Conservation (phyloP, 2,329 filamentous ascomycete species). For the Bipolaris victoriae region DNA sequence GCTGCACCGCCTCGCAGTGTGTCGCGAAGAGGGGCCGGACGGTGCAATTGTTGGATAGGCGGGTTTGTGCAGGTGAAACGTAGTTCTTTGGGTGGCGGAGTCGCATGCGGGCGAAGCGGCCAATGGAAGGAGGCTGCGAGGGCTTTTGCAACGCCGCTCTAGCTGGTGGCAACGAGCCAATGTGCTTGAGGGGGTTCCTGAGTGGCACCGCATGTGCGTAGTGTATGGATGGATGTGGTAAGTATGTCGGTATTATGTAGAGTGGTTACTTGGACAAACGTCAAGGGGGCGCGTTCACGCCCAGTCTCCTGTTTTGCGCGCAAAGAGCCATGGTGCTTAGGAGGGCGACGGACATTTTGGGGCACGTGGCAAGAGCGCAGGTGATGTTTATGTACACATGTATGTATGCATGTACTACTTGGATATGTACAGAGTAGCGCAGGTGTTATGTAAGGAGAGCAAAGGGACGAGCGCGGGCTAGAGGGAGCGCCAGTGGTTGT, state of each 20-base stretch:
- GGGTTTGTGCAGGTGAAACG: constrained; percentile 20
- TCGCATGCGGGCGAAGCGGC: constrained; percentile 8
- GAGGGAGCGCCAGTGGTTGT: background rate
- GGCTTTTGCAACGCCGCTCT: constrained; percentile 7
- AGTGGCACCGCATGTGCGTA: background rate
- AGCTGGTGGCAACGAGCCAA: background rate
- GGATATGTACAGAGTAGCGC: too few species aligned
- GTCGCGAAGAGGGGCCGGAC: constrained; percentile 17
- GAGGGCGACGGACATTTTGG: background rate
- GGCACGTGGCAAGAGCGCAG: background rate
- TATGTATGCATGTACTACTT: background rate
- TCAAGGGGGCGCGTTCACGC: constrained; percentile 1
- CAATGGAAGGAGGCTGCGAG: constrained; percentile 12
- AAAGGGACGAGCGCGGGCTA: background rate
- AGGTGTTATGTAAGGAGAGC: background rate
- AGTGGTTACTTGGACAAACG: too few species aligned
- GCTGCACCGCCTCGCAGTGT: constrained; percentile 12
- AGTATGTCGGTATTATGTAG: too few species aligned
- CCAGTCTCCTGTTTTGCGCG: background rate
- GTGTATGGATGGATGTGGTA: too few species aligned
- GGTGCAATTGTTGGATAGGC: constrained; percentile 8
- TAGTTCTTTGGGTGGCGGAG: constrained; percentile 21
- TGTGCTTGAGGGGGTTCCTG: background rate
- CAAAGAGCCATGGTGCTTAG: background rate
- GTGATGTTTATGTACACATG: background rate